Conservation (phyloP, 2,329 filamentous ascomycete species). For the Didymella pinodella region DNA sequence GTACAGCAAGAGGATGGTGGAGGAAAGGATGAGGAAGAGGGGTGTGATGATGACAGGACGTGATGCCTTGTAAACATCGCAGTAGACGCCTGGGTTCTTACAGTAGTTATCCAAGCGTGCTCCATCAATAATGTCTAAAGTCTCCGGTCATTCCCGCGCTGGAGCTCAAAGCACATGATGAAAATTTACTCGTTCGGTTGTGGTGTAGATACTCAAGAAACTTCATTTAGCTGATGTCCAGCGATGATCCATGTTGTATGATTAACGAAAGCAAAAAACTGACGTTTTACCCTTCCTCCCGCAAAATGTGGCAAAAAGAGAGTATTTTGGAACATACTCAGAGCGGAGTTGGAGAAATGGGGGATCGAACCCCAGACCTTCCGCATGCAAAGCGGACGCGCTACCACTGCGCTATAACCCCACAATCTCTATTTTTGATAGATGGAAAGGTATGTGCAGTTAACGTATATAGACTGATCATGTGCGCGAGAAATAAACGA, state of each 20-base stretch:
- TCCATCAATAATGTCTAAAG: neutral
- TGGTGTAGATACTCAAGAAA: too few relatives aligned
- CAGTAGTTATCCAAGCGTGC: neutral
- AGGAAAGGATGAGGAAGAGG: conserved; percentile 30
- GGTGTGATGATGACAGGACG: conserved; percentile 23
- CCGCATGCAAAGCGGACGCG: conserved; percentile 48
- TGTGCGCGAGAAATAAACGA: too few relatives aligned
- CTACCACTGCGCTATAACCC: conserved; percentile 42
- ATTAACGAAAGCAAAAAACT: too few relatives aligned
- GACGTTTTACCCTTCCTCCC: too few relatives aligned
- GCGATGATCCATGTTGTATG: too few relatives aligned
- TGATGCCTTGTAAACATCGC: conserved; percentile 9
- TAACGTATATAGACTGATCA: fast-evolving
- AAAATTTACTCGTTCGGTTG: too few relatives aligned
- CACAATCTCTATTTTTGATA: neutral
- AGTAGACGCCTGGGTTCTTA: neutral
- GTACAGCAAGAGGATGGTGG: conserved; percentile 33
- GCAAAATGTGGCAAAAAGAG: too few relatives aligned
- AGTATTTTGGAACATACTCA: fast-evolving
- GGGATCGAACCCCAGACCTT: conserved; percentile 44
- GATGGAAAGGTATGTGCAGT: neutral
- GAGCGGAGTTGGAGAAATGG: conserved; percentile 28
- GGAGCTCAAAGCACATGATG: neutral
- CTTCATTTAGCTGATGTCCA: too few relatives aligned
- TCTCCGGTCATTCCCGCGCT: neutral